These are phyloP conservation scores for Caryopteris hybrid DNA, from an alignment of 305 asterid species.

Conservation along the genomic window DNA sequence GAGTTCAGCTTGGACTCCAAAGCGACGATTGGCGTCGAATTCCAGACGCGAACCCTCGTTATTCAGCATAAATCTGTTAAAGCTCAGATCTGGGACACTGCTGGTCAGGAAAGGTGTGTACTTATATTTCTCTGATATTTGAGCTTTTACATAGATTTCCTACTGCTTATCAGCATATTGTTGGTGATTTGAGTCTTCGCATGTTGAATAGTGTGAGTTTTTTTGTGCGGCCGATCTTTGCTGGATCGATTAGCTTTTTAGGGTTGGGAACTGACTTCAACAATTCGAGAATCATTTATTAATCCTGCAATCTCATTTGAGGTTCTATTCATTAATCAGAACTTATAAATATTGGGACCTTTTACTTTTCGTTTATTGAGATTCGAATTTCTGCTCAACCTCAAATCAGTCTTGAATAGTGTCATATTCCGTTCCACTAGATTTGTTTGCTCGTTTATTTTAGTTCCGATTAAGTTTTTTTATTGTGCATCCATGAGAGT, in stretches of 20 bases:
- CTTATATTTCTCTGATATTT: neutral
- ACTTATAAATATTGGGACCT: neutral
- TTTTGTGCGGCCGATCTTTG: neutral
- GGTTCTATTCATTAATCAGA: neutral
- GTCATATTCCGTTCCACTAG: no score
- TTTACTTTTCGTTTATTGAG: neutral
- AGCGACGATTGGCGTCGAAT: conserved; percentile 84
- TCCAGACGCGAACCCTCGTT: conserved; percentile 70
- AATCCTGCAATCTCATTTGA: neutral
- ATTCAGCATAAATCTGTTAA: conserved; percentile 75
- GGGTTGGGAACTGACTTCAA: neutral
- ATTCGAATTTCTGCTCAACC: neutral
- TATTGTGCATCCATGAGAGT: no score
- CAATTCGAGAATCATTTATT: neutral
- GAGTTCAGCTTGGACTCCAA: conserved; percentile 82
- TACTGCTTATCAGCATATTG: neutral
- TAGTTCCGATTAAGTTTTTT: no score
- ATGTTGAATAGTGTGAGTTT: neutral
- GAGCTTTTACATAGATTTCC: no score
- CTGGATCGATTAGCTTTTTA: neutral
- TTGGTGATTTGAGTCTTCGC: neutral
- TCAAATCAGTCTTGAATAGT: neutral
- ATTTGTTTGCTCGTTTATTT: no score
- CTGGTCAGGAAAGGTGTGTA: conserved; percentile 75
- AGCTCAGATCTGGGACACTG: conserved; percentile 97